These are phyloP conservation scores for Podospora pseudocomata DNA, from an alignment of 495 filamentous ascomycete genomes.

Conservation along the genomic window DNA sequence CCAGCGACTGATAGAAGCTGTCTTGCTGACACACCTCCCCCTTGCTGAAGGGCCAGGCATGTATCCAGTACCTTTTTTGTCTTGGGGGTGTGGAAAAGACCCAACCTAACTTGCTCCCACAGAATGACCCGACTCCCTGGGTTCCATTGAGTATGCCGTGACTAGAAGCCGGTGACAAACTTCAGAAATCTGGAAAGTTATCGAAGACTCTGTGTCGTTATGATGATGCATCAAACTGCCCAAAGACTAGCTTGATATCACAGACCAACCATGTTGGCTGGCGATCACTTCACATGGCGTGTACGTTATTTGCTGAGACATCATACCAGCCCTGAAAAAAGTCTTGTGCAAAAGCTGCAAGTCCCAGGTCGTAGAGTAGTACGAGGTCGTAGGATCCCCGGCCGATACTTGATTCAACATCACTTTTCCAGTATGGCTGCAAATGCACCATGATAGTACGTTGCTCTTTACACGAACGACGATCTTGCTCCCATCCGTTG, in stretches of 20 bases:
- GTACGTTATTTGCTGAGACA: neutral
- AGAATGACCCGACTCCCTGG: neutral
- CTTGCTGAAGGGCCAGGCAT: neutral
- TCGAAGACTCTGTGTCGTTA: neutral
- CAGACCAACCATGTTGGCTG: neutral
- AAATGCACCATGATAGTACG: neutral
- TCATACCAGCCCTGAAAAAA: neutral
- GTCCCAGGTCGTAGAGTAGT: neutral
- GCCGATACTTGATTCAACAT: neutral
- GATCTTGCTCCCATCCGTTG: neutral
- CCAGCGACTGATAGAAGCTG: neutral
- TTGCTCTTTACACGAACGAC: neutral
- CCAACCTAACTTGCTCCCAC: neutral
- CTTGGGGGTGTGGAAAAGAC: neutral
- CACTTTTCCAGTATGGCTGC: neutral
- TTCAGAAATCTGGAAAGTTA: neutral
- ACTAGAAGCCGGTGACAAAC: neutral
- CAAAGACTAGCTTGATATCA: neutral
- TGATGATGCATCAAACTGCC: neutral
- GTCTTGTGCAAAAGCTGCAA: neutral
- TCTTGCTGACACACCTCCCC: neutral
- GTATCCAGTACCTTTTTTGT: neutral
- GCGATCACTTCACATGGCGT: neutral
- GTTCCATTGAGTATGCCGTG: neutral
- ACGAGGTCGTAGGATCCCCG: neutral